phyloP scores from a whole-genome alignment of 1,139 yeast species.

The Kodamaea derodonti region DNA sequence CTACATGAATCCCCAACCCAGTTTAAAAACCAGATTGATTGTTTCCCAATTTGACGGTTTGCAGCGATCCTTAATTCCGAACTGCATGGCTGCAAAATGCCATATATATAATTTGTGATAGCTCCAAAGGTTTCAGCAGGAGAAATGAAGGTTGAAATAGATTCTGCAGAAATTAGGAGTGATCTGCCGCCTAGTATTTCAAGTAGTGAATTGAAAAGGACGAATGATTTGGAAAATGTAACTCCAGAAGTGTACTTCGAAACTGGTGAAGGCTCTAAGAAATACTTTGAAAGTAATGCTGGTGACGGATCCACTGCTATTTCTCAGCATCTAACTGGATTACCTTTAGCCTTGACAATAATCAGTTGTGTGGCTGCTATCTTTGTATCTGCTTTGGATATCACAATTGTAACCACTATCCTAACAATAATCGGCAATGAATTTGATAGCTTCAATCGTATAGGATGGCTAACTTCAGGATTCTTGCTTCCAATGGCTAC shows the following conservation, averaged over 20 bases:
- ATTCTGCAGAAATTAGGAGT: no score
- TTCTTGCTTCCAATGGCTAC: constrained; percentile 21
- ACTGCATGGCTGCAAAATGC: no score
- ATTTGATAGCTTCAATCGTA: constrained; percentile 15
- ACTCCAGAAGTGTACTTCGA: constrained; percentile 7
- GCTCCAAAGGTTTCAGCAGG: no score
- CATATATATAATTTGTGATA: no score
- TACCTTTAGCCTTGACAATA: constrained; percentile 12
- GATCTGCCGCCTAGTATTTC: no score
- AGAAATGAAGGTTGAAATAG: no score
- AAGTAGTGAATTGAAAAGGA: no score
- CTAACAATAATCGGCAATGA: constrained; percentile 17
- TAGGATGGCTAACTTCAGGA: constrained; percentile 22
- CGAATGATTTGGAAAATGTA: background rate
- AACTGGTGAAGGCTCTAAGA: constrained; percentile 19
- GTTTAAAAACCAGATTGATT: no score
- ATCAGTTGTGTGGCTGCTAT: constrained; percentile 15
- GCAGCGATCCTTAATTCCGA: no score
- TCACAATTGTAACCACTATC: constrained; percentile 21
- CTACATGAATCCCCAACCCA: no score
- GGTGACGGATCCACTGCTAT: constrained; percentile 20
- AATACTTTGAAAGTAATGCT: constrained; percentile 17
- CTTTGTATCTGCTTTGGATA: constrained; percentile 22
- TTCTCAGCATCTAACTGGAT: constrained; percentile 18
- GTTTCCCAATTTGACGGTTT: no score